These are phyloP conservation scores for Paramyrothecium roridum DNA, from an alignment of 2,329 filamentous ascomycete genomes.

Conservation along the genomic window DNA sequence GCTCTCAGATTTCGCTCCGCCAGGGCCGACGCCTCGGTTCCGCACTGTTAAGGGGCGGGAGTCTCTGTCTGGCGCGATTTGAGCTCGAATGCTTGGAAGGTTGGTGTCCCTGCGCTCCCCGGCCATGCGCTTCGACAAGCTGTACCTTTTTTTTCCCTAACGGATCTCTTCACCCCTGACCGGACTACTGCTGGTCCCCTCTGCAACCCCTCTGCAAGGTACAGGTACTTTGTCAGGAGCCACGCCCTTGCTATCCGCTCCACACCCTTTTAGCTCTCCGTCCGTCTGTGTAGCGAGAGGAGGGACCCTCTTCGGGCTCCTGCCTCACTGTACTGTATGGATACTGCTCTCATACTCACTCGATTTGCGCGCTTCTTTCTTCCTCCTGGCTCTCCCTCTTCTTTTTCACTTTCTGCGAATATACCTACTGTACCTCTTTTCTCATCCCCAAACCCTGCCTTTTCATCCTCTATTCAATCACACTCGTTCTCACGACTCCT, in stretches of 20 bases:
- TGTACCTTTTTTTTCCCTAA: background rate
- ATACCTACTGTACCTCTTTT: background rate
- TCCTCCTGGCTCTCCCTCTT: slow-evolving; percentile 1
- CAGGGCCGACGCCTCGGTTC: background rate
- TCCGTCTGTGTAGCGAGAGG: background rate
- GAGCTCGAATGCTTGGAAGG: background rate
- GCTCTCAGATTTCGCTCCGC: background rate
- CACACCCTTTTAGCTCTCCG: background rate
- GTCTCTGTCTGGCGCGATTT: background rate
- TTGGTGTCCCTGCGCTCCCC: background rate
- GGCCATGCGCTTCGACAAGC: too few relatives aligned
- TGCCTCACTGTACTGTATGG: too few relatives aligned
- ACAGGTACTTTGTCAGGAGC: background rate
- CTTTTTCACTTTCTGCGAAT: slow-evolving; percentile 4
- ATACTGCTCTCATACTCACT: background rate
- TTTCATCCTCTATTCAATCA: slow-evolving; percentile 2
- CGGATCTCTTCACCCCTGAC: background rate
- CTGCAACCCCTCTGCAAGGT: background rate
- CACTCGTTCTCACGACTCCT: slow-evolving; percentile 9
- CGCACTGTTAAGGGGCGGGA: background rate
- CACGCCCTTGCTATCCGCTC: background rate
- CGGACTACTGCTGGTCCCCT: background rate
- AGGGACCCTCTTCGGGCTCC: background rate
- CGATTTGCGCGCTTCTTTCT: background rate
- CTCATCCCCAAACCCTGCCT: background rate